Percentiles rank a stretch among this genome's conserved stretches.
phyloP scores from a whole-genome alignment of 768 basidiomycete species.

The Gloeopeniophorella convolvens region DNA sequence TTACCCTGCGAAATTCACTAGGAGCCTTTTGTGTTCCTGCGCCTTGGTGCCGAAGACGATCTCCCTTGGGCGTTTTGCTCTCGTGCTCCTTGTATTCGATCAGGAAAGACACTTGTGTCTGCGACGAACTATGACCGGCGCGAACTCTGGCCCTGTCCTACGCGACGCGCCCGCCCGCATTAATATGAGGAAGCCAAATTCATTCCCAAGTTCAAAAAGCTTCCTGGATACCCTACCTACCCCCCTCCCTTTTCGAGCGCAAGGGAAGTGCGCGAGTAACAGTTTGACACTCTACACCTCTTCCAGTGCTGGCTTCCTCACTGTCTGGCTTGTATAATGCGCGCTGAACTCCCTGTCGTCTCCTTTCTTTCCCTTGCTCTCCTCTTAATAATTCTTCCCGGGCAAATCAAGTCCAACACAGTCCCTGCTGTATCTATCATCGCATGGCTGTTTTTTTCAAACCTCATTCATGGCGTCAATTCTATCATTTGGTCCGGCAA shows the following conservation, averaged over 20 bases:
- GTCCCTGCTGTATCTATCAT: slow-evolving; percentile 21
- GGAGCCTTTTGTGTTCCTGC: not conserved
- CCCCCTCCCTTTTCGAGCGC: not conserved
- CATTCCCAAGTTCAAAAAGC: not conserved
- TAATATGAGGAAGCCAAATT: not conserved
- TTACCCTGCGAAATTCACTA: too few relatives aligned
- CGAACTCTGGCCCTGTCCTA: too few relatives aligned
- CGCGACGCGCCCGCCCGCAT: not conserved
- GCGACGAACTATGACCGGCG: not conserved
- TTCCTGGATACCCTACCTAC: not conserved
- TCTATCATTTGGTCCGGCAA: slow-evolving; percentile 31
- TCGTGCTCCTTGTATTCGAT: slow-evolving; percentile 14
- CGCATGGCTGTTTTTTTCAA: slow-evolving; percentile 23
- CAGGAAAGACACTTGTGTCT: slow-evolving; percentile 13
- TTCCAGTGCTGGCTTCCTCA: slow-evolving; percentile 8
- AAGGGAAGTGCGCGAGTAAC: not conserved
- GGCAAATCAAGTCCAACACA: slow-evolving; percentile 11
- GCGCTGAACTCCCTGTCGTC: slow-evolving; percentile 15
- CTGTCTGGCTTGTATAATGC: slow-evolving; percentile 4
- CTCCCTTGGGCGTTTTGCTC: not conserved
- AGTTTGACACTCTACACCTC: not conserved
- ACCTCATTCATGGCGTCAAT: slow-evolving; percentile 27
- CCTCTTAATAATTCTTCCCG: slow-evolving; percentile 16
- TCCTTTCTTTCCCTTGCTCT: slow-evolving; percentile 15
- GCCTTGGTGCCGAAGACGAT: not conserved